Evolutionary conservation across 108 stramenopile genomes (phyloP).

Genomic region (Pseudonitzschia delicatissima): DNA sequence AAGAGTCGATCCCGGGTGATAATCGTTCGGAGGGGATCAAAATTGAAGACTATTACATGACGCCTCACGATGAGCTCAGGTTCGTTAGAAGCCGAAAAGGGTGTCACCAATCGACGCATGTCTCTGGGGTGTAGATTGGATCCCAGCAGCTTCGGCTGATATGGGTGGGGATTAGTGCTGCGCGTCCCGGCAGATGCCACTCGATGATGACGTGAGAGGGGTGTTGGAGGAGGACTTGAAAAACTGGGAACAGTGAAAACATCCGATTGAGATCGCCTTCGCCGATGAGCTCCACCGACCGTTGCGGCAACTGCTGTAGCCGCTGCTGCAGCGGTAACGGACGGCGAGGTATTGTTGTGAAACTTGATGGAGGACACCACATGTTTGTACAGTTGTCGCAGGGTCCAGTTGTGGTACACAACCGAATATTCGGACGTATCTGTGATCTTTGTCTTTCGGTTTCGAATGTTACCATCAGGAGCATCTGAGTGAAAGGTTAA

Average conservation of each 20-base stretch:
- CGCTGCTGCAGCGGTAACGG: too few relatives aligned
- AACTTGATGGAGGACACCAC: slow-evolving; percentile 9
- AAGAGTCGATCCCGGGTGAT: slow-evolving; percentile 75
- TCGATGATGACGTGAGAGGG: neutral
- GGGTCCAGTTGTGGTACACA: slow-evolving; percentile 1
- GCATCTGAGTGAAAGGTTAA: neutral
- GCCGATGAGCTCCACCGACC: neutral
- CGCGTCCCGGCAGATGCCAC: neutral
- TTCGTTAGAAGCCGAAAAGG: slow-evolving; percentile 83
- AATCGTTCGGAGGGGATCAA: slow-evolving; percentile 83
- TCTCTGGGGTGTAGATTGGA: slow-evolving; percentile 89
- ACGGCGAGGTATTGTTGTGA: too few relatives aligned
- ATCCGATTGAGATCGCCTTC: neutral
- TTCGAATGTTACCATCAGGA: neutral
- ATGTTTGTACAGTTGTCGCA: neutral
- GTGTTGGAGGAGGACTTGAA: neutral
- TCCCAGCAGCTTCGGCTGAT: slow-evolving; percentile 62
- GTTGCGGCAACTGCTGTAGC: too few relatives aligned
- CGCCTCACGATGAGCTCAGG: slow-evolving; percentile 82
- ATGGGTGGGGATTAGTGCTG: slow-evolving; percentile 17
- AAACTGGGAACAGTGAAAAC: neutral
- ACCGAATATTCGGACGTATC: neutral
- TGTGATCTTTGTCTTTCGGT: neutral
- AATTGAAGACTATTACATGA: slow-evolving; percentile 85
- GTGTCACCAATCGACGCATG: slow-evolving; percentile 88